Percentiles rank a stretch among this genome's conserved stretches.
Evolutionary conservation across 2,329 filamentous ascomycete species (phyloP).

Genomic region (Akanthomyces uredinophilus): DNA sequence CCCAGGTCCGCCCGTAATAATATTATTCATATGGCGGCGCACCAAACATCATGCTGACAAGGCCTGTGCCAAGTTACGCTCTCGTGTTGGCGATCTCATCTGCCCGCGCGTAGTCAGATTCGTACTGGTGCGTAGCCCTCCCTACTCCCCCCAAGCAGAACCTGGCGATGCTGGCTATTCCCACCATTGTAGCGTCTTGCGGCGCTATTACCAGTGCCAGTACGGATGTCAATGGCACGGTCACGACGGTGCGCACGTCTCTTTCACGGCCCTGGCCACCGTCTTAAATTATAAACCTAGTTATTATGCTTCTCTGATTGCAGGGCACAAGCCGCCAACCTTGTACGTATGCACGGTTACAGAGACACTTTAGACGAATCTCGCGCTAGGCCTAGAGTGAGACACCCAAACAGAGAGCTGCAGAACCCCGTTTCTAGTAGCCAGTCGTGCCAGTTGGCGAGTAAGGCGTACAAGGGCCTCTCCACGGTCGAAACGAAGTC

Average conservation of each 20-base stretch:
- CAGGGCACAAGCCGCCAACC: not conserved
- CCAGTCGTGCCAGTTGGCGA: not conserved
- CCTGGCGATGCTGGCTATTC: too few relatives aligned
- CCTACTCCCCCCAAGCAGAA: too few relatives aligned
- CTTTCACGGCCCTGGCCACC: not conserved
- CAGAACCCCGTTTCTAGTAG: slow-evolving; percentile 1
- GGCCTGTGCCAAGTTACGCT: too few relatives aligned
- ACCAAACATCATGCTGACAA: too few relatives aligned
- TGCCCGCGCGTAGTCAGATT: too few relatives aligned
- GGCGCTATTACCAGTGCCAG: too few relatives aligned
- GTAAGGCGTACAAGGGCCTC: not conserved
- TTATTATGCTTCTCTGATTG: not conserved
- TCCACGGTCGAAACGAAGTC: not conserved
- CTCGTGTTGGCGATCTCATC: too few relatives aligned
- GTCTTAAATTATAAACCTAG: not conserved
- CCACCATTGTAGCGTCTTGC: too few relatives aligned
- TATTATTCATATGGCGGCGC: not conserved
- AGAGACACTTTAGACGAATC: not conserved
- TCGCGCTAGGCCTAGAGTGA: slow-evolving; percentile 7
- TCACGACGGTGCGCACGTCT: not conserved
- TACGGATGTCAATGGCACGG: too few relatives aligned
- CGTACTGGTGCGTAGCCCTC: too few relatives aligned
- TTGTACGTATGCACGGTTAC: not conserved
- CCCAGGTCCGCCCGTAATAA: not conserved
- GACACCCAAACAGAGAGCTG: not conserved